Conservation (phyloP, 2,329 filamentous ascomycete genomes). For the Ascochyta koolunga region DNA sequence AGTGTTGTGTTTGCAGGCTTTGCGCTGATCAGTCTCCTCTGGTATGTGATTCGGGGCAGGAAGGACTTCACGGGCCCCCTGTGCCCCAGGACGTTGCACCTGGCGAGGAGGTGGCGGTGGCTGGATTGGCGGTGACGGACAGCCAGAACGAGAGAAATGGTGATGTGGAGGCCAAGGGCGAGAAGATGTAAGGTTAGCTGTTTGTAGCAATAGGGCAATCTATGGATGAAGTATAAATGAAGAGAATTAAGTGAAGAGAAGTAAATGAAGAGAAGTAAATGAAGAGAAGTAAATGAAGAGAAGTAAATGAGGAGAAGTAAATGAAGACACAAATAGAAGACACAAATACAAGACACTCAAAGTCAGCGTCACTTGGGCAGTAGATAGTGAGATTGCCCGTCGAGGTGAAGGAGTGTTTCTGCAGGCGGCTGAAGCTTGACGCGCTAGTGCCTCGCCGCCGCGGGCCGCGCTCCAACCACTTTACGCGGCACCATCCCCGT, state of each 20-base stretch:
- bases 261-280: no score
- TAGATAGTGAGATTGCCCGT: no score
- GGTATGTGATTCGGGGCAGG: slow-evolving; percentile 47
- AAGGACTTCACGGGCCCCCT: slow-evolving; percentile 47
- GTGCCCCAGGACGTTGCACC: slow-evolving; percentile 45
- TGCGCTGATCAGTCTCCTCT: slow-evolving; percentile 43
- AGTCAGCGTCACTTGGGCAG: no score
- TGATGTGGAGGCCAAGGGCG: slow-evolving; percentile 30
- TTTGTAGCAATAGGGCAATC: background rate
- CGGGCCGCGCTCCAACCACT: slow-evolving; percentile 21
- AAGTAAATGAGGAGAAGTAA: no score
- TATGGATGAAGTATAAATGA: no score
- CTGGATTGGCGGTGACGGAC: slow-evolving; percentile 39
- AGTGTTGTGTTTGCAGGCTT: slow-evolving; percentile 51
- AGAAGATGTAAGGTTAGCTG: slow-evolving; percentile 17
- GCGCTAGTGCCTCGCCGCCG: no score
- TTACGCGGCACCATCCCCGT: slow-evolving; percentile 21
- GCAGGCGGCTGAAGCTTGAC: background rate
- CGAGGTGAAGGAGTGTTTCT: no score
- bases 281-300: no score
- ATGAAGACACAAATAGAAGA: no score
- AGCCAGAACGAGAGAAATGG: slow-evolving; percentile 32
- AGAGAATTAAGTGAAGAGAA: no score
- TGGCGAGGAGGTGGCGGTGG: slow-evolving; percentile 41
- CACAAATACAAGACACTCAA: no score